Evolutionary conservation across 805 yeast species (phyloP), one percentile per base, ranked within the genome.

Genomic region (Yamadazyma philogaea): DNA sequence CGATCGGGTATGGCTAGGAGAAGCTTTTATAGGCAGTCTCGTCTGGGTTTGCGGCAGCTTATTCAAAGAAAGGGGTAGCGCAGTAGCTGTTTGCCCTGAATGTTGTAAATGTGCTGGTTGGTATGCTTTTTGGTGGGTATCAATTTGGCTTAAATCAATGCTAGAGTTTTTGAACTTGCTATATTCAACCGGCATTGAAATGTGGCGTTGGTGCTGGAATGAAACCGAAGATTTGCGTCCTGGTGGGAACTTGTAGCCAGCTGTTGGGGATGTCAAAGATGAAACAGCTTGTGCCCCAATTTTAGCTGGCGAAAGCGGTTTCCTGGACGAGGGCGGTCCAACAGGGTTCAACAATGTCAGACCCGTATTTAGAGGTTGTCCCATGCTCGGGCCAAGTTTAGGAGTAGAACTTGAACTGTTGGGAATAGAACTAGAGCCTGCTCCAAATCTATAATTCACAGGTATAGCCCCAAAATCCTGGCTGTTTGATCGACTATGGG

Each of bases 191-290:
- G 75, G 75, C 72, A 70, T 64, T 2, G 74, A 70, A 40, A 57
- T 64, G 49, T 69, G 72, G 8, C 75, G 58, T 49, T 66, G 74
- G 47, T 70, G 75, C 34, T 42, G 46, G 16, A 53, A 43, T 6
- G 45, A 17, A 28, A 51, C 14, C 3, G 34, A n/a, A n/a, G 37
- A 21, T 37, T 44, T 48, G 34, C 44, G 51, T 34, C 44, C 50
- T 33, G 42, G 53, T 7, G 49, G 46, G 16, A 47, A 33, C 31
- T 53, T 40, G 34, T 43, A 37, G 36, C 30, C 43, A 10, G 54
- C 5, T 6, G 64, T 53, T 11, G 73, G 74, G 14, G 61, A 56
- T 6, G 69, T 60, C 30, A 68, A 48, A 49, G 56, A 62, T 0
- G 90, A 90, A 15, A 39, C 44, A 4, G 40, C 34, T 15, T 37